phyloP scores from a whole-genome alignment of 331 rosid genomes.

The Spiraea crenata region DNA sequence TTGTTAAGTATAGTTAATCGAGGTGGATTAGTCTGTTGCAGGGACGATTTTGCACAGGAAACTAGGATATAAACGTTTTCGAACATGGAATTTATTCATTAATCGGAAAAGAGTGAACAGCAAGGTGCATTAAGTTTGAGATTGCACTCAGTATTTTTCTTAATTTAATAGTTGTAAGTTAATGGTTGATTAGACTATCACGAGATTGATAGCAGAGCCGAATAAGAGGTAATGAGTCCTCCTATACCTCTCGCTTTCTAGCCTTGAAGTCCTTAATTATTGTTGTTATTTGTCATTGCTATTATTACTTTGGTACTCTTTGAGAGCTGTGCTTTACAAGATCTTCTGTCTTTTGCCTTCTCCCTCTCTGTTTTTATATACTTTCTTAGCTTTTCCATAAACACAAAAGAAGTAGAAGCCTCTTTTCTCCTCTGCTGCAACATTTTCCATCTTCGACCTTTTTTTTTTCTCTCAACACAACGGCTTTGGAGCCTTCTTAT shows the following conservation, averaged over 20 bases:
- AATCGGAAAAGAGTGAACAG: too few relatives aligned
- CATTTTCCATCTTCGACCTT: conserved; percentile 25
- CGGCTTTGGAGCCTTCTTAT: conserved; percentile 28
- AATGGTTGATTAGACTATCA: conserved; percentile 22
- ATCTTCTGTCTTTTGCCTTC: conserved; percentile 18
- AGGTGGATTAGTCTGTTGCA: too few relatives aligned
- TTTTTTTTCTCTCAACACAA: not conserved
- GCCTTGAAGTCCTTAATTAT: conserved; percentile 30
- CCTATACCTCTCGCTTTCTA: conserved; percentile 53
- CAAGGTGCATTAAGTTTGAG: too few relatives aligned
- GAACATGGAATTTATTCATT: too few relatives aligned
- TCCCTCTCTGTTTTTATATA: conserved; percentile 18
- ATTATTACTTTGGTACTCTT: conserved; percentile 47
- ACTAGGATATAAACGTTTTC: too few relatives aligned
- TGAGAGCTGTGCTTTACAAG: conserved; percentile 51
- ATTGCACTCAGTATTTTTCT: too few relatives aligned
- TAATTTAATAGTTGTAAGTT: not conserved
- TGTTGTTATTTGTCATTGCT: conserved; percentile 49
- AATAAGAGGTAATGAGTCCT: conserved; percentile 20
- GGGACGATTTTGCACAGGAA: too few relatives aligned
- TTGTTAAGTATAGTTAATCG: too few relatives aligned
- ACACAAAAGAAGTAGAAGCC: conserved; percentile 26
- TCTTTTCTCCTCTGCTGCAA: conserved; percentile 34
- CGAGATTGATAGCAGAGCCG: conserved; percentile 23
- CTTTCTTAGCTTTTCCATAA: conserved; percentile 66